Conservation (phyloP, 2,329 filamentous ascomycete species). For the Gaeumannomyces tritici region DNA sequence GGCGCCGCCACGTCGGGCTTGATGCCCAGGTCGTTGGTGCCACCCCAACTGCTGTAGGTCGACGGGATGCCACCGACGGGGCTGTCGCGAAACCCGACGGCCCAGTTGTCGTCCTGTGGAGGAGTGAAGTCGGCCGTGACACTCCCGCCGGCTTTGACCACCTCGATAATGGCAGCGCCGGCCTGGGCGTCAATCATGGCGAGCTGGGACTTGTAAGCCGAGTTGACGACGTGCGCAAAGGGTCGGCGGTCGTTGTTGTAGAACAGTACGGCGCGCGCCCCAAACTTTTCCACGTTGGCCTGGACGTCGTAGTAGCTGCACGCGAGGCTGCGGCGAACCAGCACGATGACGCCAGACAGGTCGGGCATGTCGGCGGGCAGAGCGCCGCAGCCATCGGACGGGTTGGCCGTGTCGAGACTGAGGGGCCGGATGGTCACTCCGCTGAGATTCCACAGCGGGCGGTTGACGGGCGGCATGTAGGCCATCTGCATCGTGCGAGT, state of each 20-base stretch:
- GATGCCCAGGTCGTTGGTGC: constrained; percentile 28
- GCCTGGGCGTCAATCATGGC: constrained; percentile 7
- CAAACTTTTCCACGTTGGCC: constrained; percentile 18
- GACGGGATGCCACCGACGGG: constrained; percentile 22
- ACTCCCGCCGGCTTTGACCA: constrained; percentile 16
- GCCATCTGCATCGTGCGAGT: constrained; percentile 5
- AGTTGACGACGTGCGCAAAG: not conserved
- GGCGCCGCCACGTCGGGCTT: constrained; percentile 32
- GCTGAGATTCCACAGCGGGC: constrained; percentile 8
- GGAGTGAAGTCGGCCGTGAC: constrained; percentile 28
- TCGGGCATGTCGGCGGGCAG: constrained; percentile 25
- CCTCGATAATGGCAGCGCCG: constrained; percentile 20
- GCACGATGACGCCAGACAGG: constrained; percentile 28
- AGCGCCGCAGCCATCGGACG: constrained; percentile 26
- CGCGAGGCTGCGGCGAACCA: constrained; percentile 24
- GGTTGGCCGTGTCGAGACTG: constrained; percentile 10
- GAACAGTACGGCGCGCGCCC: constrained; percentile 20
- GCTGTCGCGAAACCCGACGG: constrained; percentile 20
- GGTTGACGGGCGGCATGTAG: constrained; percentile 7
- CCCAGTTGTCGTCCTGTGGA: constrained; percentile 13
- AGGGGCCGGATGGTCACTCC: constrained; percentile 16
- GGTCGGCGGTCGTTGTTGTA: constrained; percentile 27
- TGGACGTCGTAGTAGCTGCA: constrained; percentile 14
- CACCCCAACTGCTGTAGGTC: constrained; percentile 31
- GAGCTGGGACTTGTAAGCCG: not conserved